Base-by-base conservation (phyloP, 495 filamentous ascomycete genomes). In the Penicillium subrubescens region DNA sequence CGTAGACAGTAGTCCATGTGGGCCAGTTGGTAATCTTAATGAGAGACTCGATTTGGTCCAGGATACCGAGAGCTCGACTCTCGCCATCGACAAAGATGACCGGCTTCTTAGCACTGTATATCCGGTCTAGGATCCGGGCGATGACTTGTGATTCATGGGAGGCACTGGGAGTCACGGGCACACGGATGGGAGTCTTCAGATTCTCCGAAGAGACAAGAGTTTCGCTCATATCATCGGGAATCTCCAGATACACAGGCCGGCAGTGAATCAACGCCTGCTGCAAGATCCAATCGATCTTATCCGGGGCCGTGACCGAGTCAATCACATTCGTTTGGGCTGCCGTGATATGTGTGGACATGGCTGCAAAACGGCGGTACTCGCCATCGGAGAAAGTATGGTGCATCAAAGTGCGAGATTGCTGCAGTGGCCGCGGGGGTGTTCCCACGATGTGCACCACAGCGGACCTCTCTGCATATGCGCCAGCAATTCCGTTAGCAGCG, bases 401-500 rank as follows among this genome's bases (percentile, higher is more conserved):
- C 63, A 84, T 69, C 39, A 76, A 58, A 0, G 70, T 57, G 11
- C 76, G 73, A 0, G 66, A 58, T 12, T 59, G 61, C 64, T 82
- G 79, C 8, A 66, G 64, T 7, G 55, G 61, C n/a, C 75, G 70
- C 1, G 70, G 61, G 4, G 80, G 76, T 0, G 70, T 77, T 10
- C 92, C 92, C 35, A 96, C 91, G 57, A 96, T 91, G 71, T 96
- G 92, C 23, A 94, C 84, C 14, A 96, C 80, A 0, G 91, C 90
- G 1, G 92, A 87, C 63, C 86, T 85, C 75, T 96, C 92, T 3
- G 89, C 85, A 75, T 86, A 92, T 59, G 88, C 83, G 37, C 90
- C 90, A 8, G 88, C 89, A 52, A 92, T 76, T 15, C 86, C 90
- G 63, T 92, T 92, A 61, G 92, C 72, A 37, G 89, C 89, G 5